Evolutionary conservation across 148 eudicot genomes (phyloP), one percentile per base, ranked within the genome.

Genomic region (Chenopodium quinoa): DNA sequence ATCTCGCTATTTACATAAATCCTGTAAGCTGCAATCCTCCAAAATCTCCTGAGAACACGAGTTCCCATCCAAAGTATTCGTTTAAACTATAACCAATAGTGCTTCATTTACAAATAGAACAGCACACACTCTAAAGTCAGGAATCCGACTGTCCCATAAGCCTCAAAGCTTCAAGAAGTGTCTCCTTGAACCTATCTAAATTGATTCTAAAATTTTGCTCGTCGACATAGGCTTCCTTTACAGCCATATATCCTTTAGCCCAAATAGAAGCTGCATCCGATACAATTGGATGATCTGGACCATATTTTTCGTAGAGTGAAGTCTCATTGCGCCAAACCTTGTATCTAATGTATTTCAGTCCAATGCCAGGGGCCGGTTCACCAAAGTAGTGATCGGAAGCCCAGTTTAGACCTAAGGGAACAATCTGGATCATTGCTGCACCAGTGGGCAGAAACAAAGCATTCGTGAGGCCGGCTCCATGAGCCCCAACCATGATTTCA

Each of bases 391-490:
- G 66, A 22, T 78, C 75, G 0, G 92, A 86, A 0, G 90, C 84
- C 92, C 91, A 89, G 10, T 85, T 88, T 4, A 90, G 88, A 6
- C 91, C 95, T 25, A 90, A 82, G 0, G 89, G 87, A 22, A 89
- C 95, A 17, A 92, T 82, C 31, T 92, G 95, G 68, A 92, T 86
- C 89, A 90, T 66, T 10, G 86, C 90, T 1, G 93, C 93, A 11
- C 93, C 92, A 2, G 80, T 68, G 1, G 95, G 91, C 78, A 92
- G 79, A 89, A 92, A 90, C 80, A 92, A 10, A 1, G 74, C 80
- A 63, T 92, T 89, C 11, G 95, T 85, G 1, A 92, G 88, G 31
- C 95, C 95, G 0, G 95, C 95, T 3, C 95, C 95, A n/a, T 92
- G 95, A 22, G 90, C 88, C 9, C 91, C 93, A 31, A 92, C 87